Percentiles rank a stretch among this genome's conserved stretches.
Evolutionary conservation across 495 filamentous ascomycete species (phyloP).

Genomic region (Trichoderma asperelloides): DNA sequence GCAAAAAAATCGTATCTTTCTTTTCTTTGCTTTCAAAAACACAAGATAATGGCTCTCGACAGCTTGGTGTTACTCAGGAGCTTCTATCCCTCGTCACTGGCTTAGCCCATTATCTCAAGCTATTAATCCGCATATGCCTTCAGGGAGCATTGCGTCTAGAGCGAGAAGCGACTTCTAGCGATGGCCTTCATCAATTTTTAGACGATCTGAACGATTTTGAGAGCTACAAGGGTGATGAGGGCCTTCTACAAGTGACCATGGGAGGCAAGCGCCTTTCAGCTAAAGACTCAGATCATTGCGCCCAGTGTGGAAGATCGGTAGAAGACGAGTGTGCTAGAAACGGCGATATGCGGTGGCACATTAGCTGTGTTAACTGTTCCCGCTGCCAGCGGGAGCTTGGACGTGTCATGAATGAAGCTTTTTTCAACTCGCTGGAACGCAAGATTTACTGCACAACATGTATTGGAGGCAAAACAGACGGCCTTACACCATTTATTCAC

Average conservation of each 20-base stretch:
- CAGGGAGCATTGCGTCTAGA: constrained; percentile 90
- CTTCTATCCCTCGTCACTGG: constrained; percentile 91
- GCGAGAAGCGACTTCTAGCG: constrained; percentile 61
- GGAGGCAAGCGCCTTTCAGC: constrained; percentile 69
- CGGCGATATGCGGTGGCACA: constrained; percentile 72
- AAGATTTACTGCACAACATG: constrained; percentile 64
- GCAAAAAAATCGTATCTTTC: constrained; percentile 99
- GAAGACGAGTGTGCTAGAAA: constrained; percentile 81
- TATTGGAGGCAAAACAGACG: constrained; percentile 23
- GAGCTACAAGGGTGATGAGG: constrained; percentile 57
- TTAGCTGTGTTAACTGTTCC: constrained; percentile 66
- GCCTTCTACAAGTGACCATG: constrained; percentile 60
- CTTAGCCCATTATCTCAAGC: constrained; percentile 95
- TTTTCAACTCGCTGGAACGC: constrained; percentile 55
- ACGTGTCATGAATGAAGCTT: constrained; percentile 50
- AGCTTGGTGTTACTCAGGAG: constrained; percentile 95
- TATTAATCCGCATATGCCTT: constrained; percentile 92
- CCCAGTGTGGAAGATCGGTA: constrained; percentile 71
- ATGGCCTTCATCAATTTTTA: constrained; percentile 73
- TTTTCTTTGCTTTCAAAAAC: constrained; percentile 90
- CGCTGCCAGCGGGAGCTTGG: constrained; percentile 68
- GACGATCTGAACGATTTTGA: constrained; percentile 70
- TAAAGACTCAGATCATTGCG: constrained; percentile 72
- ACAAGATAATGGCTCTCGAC: constrained; percentile 76
- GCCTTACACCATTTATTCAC: constrained; percentile 40